Evolutionary conservation across 1,284 basidiomycete genomes (phyloP), one percentile per base, ranked within the genome.

Genomic region (Meripilus lineatus): DNA sequence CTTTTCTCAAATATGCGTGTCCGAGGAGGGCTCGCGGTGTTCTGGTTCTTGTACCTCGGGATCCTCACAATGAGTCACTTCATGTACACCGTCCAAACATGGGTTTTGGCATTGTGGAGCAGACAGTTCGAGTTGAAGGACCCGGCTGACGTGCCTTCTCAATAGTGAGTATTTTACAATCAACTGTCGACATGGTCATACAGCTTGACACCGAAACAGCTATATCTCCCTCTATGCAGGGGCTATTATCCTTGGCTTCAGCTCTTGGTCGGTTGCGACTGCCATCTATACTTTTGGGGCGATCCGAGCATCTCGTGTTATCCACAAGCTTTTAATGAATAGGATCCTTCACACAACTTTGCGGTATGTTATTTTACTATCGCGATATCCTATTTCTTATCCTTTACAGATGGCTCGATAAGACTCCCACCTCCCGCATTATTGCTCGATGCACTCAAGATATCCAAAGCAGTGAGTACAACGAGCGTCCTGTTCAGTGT

Each of bases 391-490:
- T 57, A 70, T 81, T 22, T 70, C 13, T 28, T n/a, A 38, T 38
- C 10, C 3, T 30, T 3, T 5, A 25, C 24, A 66, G 62, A 34
- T 76, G 72, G 67, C 55, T 79, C 7, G 76, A 81, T 51, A 66
- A 62, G 6, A 78, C 75, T 5, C 78, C 78, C 0, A 67, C 71
- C 2, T 76, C 76, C n/a, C 65, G 77, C 20, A 70, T 79, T 52
- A 70, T 79, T 44, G 62, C 71, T 34, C 66, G 79, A 34, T 78
- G 78, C 57, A 79, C 77, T 4, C 75, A 79, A 45, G 79, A 81
- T 51, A 76, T 79, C n/a, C 40, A 41, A 25, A 14, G 13, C 18
- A 38, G 36, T 38, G 26, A 41, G 40, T 30, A 35, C 30, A 10
- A 32, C 26, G 28, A 32, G 18, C 15, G 5, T 11, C 14, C 3